Conservation (phyloP, 352 stramenopile species). For the Phytophthora foliorum region DNA sequence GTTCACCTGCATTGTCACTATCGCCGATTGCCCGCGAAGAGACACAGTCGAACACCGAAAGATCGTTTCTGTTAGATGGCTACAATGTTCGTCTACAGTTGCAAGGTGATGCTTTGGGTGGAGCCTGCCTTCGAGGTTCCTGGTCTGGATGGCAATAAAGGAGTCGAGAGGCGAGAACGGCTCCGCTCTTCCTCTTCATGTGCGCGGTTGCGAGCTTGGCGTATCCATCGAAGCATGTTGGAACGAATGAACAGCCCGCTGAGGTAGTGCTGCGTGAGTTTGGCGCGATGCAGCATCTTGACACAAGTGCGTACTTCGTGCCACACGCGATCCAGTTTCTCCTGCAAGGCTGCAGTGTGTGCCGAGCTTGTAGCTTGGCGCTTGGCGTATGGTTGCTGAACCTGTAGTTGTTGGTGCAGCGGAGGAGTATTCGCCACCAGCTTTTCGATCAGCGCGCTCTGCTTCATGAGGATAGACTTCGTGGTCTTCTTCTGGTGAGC, state of each 20-base stretch:
- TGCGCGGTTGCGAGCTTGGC: conserved; percentile 49
- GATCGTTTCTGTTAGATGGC: conserved; percentile 18
- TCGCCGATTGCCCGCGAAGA: conserved; percentile 4
- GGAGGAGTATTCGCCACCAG: conserved; percentile 40
- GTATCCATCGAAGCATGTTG: conserved; percentile 69
- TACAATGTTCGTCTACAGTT: conserved; percentile 14
- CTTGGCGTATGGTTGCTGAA: conserved; percentile 26
- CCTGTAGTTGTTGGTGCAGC: conserved; percentile 22
- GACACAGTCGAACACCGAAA: conserved; percentile 28
- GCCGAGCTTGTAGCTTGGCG: conserved; percentile 29
- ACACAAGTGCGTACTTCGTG: conserved; percentile 68
- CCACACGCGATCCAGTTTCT: conserved; percentile 52
- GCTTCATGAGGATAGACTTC: conserved; percentile 65
- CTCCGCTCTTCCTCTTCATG: conserved; percentile 42
- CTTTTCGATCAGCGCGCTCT: conserved; percentile 67
- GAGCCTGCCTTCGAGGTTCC: conserved; percentile 26
- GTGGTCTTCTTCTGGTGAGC: conserved; percentile 72
- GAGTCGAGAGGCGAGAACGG: conserved; percentile 5
- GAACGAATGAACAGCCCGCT: conserved; percentile 70
- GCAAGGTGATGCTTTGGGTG: conserved; percentile 22
- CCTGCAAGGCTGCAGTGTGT: conserved; percentile 27
- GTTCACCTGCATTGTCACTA: background rate
- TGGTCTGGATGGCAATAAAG: conserved; percentile 8
- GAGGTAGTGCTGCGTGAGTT: conserved; percentile 78
- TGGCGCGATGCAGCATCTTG: conserved; percentile 73